Evolutionary conservation across 1,139 yeast species (phyloP), one percentile per base, ranked within the genome.

Genomic region (Diutina siamensis): DNA sequence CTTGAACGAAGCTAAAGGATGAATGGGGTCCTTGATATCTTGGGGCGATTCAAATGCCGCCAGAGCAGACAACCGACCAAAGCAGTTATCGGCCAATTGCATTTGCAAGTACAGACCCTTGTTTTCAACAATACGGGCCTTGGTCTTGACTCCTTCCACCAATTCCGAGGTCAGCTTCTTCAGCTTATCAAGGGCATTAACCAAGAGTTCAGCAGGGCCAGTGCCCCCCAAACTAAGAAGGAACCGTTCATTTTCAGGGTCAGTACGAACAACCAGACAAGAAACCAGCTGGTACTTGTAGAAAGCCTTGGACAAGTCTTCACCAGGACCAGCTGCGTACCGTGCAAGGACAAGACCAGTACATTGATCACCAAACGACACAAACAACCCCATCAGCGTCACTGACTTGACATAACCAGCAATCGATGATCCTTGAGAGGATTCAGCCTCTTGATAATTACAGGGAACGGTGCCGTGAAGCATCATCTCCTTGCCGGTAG

Each of bases 301-400:
- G 55, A 80, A 87, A 40, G 71, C 65, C 45, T 74, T 69, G 19
- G 72, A 67, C 47, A 85, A 71, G 53, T 82, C 81, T 27, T 74
- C 77, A 36, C 71, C 70, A 46, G 71, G 68, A 44, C 74, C 76
- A 18, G 78, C 71, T 17, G 89, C 82, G 56, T 82, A 81, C 57
- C 82, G 80, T 48, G 92, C 87, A 52, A 85, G 74, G 2, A 87
- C 84, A 53, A 92, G 72, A 44, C 97, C 97, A 31, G 88, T 84
- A 53, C 89, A 74, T 47, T 74, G 77, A 52, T 84, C 84, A 49
- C 82, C 88, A 62, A 92, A 92, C 0, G 83, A 76, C 48, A 92
- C 83, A 60, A 92, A 89, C 27, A 87, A 71, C 52, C 97, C 97
- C 59, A 74, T 72, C 46, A 71, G 76, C 19, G 94, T 83, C 27